These are phyloP conservation scores for Aspergillus leporis DNA, from an alignment of 495 filamentous ascomycete species.

Conservation along the genomic window DNA sequence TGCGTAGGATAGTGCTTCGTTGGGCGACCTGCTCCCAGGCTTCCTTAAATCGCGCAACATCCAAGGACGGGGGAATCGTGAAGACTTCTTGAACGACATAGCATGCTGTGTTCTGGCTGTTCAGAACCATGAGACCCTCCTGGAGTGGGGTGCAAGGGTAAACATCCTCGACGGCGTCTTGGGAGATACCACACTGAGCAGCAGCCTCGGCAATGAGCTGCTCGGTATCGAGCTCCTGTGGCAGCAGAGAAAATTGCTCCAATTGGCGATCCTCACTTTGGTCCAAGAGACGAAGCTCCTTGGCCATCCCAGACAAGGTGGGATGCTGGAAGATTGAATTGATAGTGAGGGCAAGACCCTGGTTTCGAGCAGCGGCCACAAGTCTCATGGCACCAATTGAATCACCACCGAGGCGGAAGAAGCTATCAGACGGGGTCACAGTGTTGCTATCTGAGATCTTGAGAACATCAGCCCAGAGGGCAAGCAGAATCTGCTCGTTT, in stretches of 20 bases:
- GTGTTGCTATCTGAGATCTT: constrained; percentile 1
- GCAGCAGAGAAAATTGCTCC: neutral
- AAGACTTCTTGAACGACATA: constrained; percentile 46
- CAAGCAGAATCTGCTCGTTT: constrained; percentile 22
- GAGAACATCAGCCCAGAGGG: constrained; percentile 27
- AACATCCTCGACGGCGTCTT: neutral
- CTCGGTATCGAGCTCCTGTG: no score
- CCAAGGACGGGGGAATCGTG: constrained; percentile 10
- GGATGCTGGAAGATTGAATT: constrained; percentile 37
- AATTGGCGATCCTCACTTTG: neutral
- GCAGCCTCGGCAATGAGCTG: neutral
- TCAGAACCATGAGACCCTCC: constrained; percentile 54
- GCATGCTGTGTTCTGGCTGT: constrained; percentile 15
- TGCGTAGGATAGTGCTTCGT: constrained; percentile 50
- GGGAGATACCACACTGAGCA: neutral
- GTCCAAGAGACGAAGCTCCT: neutral
- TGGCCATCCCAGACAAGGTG: constrained; percentile 15
- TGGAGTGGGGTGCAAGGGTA: constrained; percentile 21
- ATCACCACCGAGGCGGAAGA: constrained; percentile 57
- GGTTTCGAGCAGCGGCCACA: constrained; percentile 29
- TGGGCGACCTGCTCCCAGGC: constrained; percentile 39
- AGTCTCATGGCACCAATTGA: constrained; percentile 55
- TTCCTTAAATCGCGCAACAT: constrained; percentile 30
- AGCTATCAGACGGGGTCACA: constrained; percentile 48
- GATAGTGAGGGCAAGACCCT: constrained; percentile 31